Conservation (phyloP, 768 basidiomycete species). For the Calocera viscosa region DNA sequence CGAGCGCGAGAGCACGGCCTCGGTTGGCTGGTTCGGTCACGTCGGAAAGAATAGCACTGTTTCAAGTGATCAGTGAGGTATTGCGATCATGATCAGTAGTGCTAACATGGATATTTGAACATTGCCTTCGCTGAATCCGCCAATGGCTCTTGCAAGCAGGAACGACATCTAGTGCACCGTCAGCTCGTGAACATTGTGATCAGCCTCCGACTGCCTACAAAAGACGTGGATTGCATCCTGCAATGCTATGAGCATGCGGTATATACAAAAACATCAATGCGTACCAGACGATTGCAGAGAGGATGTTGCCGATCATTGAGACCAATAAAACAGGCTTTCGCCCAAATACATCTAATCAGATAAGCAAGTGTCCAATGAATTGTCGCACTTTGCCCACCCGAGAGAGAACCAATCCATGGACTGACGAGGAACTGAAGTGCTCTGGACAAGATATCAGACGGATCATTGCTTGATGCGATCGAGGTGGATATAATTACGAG, state of each 20-base stretch:
- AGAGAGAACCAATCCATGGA: slow-evolving; percentile 67
- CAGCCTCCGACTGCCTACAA: slow-evolving; percentile 13
- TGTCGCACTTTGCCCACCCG: slow-evolving; percentile 28
- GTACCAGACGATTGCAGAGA: slow-evolving; percentile 67
- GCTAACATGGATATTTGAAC: slow-evolving; percentile 89
- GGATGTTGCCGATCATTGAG: slow-evolving; percentile 86
- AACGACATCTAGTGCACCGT: slow-evolving; percentile 39
- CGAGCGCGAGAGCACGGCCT: slow-evolving; percentile 74
- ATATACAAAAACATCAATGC: slow-evolving; percentile 14
- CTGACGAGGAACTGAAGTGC: slow-evolving; percentile 75
- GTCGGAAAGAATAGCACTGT: slow-evolving; percentile 85
- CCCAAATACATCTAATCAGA: slow-evolving; percentile 53
- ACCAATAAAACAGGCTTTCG: slow-evolving; percentile 68
- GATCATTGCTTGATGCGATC: slow-evolving; percentile 10
- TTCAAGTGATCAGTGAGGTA: not conserved
- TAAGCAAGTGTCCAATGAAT: not conserved
- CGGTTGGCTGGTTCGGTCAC: slow-evolving; percentile 69
- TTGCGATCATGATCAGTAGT: not conserved
- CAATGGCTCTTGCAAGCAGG: slow-evolving; percentile 78
- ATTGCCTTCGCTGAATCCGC: slow-evolving; percentile 92
- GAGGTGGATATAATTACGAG: slow-evolving; percentile 45
- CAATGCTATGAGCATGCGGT: not conserved
- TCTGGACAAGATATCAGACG: slow-evolving; percentile 29
- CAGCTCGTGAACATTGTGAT: not conserved
- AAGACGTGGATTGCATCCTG: not conserved